A percentile compares a stretch with the other conserved stretches of the same genome.
Conservation (phyloP, 2,329 filamentous ascomycete species). For the Pseudogymnoascus sp. region DNA sequence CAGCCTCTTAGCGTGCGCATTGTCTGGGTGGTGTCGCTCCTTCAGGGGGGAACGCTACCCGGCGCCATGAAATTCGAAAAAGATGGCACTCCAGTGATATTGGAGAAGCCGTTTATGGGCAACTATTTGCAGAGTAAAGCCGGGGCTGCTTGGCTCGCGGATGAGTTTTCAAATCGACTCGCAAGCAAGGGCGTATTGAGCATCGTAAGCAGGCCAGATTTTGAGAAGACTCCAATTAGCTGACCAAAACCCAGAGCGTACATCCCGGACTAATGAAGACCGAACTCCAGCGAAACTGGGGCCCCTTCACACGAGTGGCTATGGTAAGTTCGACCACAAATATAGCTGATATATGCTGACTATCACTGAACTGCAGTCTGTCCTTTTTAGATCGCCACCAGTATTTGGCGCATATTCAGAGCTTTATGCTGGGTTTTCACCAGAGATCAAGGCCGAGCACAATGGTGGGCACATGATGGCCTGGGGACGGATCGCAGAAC, state of each 20-base stretch:
- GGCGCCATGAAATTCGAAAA: constrained; percentile 23
- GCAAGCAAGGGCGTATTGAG: constrained; percentile 30
- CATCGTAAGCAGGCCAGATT: constrained; percentile 22
- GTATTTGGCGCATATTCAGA: constrained; percentile 33
- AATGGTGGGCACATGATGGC: constrained; percentile 37
- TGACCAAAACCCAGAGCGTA: constrained; percentile 20
- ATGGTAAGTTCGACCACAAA: constrained; percentile 18
- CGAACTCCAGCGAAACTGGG: constrained; percentile 29
- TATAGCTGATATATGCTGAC: not conserved
- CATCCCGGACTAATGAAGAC: constrained; percentile 39
- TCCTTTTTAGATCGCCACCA: constrained; percentile 24
- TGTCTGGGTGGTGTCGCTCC: constrained; percentile 26
- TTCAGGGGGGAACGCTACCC: constrained; percentile 16
- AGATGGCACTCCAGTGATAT: constrained; percentile 18
- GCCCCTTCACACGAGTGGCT: constrained; percentile 8
- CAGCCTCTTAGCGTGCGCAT: constrained; percentile 26
- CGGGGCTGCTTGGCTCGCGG: constrained; percentile 27
- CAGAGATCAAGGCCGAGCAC: constrained; percentile 26
- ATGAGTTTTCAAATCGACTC: constrained; percentile 26
- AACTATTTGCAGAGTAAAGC: constrained; percentile 33
- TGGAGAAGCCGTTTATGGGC: constrained; percentile 18
- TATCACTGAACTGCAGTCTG: constrained; percentile 11
- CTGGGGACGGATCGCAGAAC: constrained; percentile 32
- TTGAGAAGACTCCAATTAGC: not conserved
- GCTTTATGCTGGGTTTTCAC: constrained; percentile 31